phyloP scores from a whole-genome alignment of 768 basidiomycete species.

The Cyclocybe aegerita region DNA sequence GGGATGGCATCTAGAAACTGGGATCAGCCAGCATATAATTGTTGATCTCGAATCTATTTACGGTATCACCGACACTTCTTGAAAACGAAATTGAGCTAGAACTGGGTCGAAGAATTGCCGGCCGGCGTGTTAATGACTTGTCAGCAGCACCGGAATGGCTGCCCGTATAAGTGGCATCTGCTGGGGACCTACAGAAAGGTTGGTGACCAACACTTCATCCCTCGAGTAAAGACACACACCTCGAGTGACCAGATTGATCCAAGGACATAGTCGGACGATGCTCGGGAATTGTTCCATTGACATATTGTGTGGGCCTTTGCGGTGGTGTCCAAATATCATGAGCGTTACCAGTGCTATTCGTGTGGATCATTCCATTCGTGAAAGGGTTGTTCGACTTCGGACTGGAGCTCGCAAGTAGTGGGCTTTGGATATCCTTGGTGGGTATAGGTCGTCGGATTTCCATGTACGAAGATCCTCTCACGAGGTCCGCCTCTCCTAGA shows the following conservation, averaged over 20 bases:
- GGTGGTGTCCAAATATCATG: conserved; percentile 33
- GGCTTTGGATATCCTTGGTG: conserved; percentile 10
- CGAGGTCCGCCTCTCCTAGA: conserved; percentile 39
- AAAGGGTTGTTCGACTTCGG: conserved; percentile 27
- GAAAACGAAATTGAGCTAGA: conserved; percentile 45
- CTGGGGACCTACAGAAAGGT: conserved; percentile 33
- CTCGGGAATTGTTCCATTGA: conserved; percentile 16
- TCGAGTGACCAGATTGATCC: conserved; percentile 43
- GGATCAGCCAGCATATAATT: neutral
- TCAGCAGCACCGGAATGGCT: conserved; percentile 21
- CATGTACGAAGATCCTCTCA: conserved; percentile 18
- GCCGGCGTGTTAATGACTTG: conserved; percentile 34
- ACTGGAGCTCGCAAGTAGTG: conserved; percentile 18
- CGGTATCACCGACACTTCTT: conserved; percentile 50
- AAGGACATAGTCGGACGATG: conserved; percentile 36
- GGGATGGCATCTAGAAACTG: conserved; percentile 30
- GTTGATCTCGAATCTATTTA: conserved; percentile 25
- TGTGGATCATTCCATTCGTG: conserved; percentile 10
- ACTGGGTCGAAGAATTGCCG: conserved; percentile 38
- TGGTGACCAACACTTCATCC: neutral
- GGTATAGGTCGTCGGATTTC: conserved; percentile 25
- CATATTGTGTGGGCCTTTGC: conserved; percentile 16
- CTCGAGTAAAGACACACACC: conserved; percentile 27
- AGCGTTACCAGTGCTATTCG: conserved; percentile 17
- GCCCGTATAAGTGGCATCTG: conserved; percentile 35